phyloP scores from a whole-genome alignment of 306 rosid genomes.

The Trifolium fragiferum region DNA sequence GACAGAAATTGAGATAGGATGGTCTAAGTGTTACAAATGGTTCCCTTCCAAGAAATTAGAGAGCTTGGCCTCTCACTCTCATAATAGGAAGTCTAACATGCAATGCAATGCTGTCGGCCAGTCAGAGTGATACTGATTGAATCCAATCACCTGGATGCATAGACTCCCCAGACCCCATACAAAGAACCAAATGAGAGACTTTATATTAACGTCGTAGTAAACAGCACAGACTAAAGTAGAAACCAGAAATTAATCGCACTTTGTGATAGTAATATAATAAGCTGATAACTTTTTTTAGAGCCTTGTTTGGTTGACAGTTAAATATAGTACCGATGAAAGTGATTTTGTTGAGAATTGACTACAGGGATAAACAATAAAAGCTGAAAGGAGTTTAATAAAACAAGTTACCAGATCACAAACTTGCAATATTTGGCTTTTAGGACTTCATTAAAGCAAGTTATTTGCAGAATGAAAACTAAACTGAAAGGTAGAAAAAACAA shows the following conservation, averaged over 20 bases:
- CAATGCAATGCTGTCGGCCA: neutral
- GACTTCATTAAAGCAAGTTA: neutral
- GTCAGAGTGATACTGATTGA: neutral
- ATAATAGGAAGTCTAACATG: too few species aligned
- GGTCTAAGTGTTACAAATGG: neutral
- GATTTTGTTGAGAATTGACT: conserved; percentile 2
- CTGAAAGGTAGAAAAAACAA: neutral
- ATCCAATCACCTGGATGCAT: neutral
- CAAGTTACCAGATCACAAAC: neutral
- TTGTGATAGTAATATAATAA: conserved; percentile 12
- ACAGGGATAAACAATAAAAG: neutral
- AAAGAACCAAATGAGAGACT: neutral
- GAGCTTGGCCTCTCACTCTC: neutral
- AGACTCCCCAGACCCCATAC: neutral
- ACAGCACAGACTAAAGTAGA: conserved; percentile 9
- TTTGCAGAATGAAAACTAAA: neutral
- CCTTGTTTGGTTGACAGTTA: neutral
- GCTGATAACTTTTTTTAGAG: neutral
- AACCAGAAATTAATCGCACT: neutral
- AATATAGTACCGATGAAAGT: neutral
- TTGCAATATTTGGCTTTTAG: neutral
- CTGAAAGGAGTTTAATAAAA: neutral
- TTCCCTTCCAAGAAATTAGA: neutral
- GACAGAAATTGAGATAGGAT: neutral
- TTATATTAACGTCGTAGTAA: neutral